These are phyloP conservation scores for Sporothrix inflata DNA, from an alignment of 2,329 filamentous ascomycete species.

Conservation along the genomic window DNA sequence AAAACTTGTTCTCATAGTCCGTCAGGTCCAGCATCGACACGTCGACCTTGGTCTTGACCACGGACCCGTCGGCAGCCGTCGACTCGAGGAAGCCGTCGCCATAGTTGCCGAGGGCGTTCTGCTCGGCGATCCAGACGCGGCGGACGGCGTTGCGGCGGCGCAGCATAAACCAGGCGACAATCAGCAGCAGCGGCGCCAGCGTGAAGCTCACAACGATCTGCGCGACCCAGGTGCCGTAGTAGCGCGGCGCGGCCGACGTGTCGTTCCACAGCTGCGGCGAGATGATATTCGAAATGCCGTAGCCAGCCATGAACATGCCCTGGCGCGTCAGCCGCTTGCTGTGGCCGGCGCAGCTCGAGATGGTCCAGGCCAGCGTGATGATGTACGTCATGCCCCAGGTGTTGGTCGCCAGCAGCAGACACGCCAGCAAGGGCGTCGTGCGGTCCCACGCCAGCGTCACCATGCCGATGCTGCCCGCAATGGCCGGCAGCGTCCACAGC, in stretches of 20 bases:
- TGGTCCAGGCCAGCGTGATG: slow-evolving; percentile 45
- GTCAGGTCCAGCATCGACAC: slow-evolving; percentile 45
- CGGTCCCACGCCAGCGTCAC: slow-evolving; percentile 39
- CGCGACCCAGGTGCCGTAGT: slow-evolving; percentile 41
- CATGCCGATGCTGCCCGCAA: slow-evolving; percentile 41
- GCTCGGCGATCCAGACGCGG: slow-evolving; percentile 37
- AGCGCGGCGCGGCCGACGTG: slow-evolving; percentile 38
- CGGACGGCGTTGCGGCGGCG: slow-evolving; percentile 41
- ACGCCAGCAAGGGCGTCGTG: slow-evolving; percentile 40
- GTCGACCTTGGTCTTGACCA: slow-evolving; percentile 41
- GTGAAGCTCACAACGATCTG: slow-evolving; percentile 43
- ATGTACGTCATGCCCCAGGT: slow-evolving; percentile 45
- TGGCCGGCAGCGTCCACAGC: slow-evolving; percentile 41
- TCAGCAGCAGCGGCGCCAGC: slow-evolving; percentile 42
- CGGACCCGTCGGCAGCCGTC: slow-evolving; percentile 11
- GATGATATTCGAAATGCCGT: slow-evolving; percentile 38
- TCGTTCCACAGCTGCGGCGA: slow-evolving; percentile 40
- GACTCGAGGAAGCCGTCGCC: slow-evolving; percentile 30
- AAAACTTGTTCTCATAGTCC: slow-evolving; percentile 46
- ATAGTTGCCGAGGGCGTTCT: slow-evolving; percentile 34
- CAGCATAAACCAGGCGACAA: slow-evolving; percentile 43
- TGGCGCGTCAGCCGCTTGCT: slow-evolving; percentile 42
- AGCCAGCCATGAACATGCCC: slow-evolving; percentile 40
- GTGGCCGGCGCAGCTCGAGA: slow-evolving; percentile 41
- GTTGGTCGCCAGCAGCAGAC: slow-evolving; percentile 39